Evolutionary conservation across 768 basidiomycete genomes (phyloP).

Genomic region (Crepidotus variabilis): DNA sequence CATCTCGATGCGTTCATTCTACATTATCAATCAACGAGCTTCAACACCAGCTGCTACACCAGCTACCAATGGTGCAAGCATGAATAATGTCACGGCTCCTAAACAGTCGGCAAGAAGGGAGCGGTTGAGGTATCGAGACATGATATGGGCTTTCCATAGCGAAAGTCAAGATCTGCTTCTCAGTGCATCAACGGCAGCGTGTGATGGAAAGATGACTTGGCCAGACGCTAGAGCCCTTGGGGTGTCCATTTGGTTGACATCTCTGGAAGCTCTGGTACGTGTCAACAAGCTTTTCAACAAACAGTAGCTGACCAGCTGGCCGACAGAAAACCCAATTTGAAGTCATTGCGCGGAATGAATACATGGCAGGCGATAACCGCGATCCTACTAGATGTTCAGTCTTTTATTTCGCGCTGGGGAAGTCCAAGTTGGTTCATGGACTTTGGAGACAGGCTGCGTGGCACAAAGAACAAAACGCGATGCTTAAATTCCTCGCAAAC

Average conservation of each 20-base stretch:
- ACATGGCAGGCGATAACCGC: conserved; percentile 80
- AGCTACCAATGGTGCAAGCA: conserved; percentile 41
- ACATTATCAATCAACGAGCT: conserved; percentile 75
- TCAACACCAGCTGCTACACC: conserved; percentile 24
- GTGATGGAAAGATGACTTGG: conserved; percentile 88
- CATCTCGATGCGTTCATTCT: conserved; percentile 88
- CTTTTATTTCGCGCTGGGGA: conserved; percentile 93
- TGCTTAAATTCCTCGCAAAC: conserved; percentile 91
- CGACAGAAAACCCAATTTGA: conserved; percentile 78
- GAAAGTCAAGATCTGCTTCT: conserved; percentile 88
- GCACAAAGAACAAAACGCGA: conserved; percentile 84
- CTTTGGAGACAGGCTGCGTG: conserved; percentile 94
- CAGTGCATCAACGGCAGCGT: conserved; percentile 63
- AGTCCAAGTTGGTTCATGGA: conserved; percentile 87
- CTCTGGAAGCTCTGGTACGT: conserved; percentile 73
- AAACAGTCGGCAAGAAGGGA: conserved; percentile 57
- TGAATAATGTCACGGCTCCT: conserved; percentile 32
- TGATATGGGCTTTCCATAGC: conserved; percentile 96
- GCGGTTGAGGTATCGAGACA: conserved; percentile 88
- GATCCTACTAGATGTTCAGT: conserved; percentile 89
- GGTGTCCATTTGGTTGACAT: conserved; percentile 84
- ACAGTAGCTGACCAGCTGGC: not conserved
- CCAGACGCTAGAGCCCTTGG: conserved; percentile 83
- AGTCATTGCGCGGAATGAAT: conserved; percentile 86
- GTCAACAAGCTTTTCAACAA: not conserved